Conservation (phyloP, 371 early-diverging fungal species). For the Batkoa obscura region DNA sequence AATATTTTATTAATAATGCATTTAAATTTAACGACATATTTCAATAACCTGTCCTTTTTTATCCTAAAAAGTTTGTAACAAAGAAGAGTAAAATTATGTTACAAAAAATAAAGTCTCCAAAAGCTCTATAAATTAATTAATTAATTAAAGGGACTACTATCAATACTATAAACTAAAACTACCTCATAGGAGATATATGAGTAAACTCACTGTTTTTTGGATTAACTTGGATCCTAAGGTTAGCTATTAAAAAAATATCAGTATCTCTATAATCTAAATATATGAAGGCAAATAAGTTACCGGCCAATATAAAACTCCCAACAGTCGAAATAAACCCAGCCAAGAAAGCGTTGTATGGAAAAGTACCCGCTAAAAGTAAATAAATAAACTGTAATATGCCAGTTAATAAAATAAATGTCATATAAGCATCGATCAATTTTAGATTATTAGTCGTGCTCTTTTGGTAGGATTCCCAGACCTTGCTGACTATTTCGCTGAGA, state of each 20-base stretch:
- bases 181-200: slow-evolving; percentile 33
- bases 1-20: too few species aligned
- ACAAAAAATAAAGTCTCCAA: slow-evolving; percentile 56
- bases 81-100: slow-evolving; percentile 44
- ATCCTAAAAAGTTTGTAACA: slow-evolving; percentile 63
- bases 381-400: slow-evolving; percentile 82
- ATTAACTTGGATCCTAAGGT: slow-evolving; percentile 55
- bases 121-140: slow-evolving; percentile 25
- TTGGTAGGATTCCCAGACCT: slow-evolving; percentile 18
- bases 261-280: background rate
- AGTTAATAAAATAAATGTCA: slow-evolving; percentile 64
- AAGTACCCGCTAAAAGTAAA: slow-evolving; percentile 62
- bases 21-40: too few species aligned
- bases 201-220: slow-evolving; percentile 31
- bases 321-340: slow-evolving; percentile 85
- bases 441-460: slow-evolving; percentile 51
- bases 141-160: background rate
- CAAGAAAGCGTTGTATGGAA: slow-evolving; percentile 93
- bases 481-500: background rate
- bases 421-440: slow-evolving; percentile 79
- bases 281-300: slow-evolving; percentile 16
- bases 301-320: slow-evolving; percentile 85
- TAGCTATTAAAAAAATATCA: slow-evolving; percentile 10
- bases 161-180: slow-evolving; percentile 4
- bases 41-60: too few species aligned